These are phyloP conservation scores for Tetraselmis striata DNA, from an alignment of 139 green algal species.

Conservation along the genomic window DNA sequence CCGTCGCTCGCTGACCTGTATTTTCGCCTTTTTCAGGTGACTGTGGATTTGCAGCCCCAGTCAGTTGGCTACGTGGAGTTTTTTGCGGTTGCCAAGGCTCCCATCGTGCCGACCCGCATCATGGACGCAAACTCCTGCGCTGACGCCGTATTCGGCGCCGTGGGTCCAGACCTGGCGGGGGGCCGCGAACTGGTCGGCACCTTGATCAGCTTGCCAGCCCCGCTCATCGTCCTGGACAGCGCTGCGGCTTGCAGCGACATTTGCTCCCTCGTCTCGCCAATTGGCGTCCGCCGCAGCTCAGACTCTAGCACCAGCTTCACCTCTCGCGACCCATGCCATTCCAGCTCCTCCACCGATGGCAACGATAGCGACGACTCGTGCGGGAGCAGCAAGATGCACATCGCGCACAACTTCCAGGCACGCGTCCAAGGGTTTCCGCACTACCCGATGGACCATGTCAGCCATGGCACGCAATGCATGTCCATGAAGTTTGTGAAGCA, in stretches of 20 bases:
- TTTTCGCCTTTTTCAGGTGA: constrained; percentile 1
- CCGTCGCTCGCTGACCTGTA: no score
- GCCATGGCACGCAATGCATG: no score
- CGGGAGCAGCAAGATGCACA: no score
- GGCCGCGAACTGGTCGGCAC: background rate
- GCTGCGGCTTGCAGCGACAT: background rate
- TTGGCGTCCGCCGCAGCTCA: no score
- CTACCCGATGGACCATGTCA: no score
- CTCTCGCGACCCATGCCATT: no score
- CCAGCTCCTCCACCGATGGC: no score
- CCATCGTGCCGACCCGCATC: background rate
- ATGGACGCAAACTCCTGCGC: background rate
- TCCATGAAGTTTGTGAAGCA: no score
- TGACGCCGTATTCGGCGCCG: background rate
- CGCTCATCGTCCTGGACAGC: background rate
- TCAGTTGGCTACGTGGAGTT: background rate
- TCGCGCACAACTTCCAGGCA: no score
- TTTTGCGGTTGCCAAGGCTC: background rate
- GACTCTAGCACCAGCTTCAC: no score
- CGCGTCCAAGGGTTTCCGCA: no score
- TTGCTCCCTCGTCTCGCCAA: background rate
- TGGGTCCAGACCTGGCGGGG: background rate
- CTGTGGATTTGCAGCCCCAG: background rate
- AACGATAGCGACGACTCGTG: no score
- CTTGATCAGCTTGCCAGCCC: background rate